Evolutionary conservation across 2,329 filamentous ascomycete genomes (phyloP), one percentile per base, ranked within the genome.

Genomic region (Podosphaera xanthii): DNA sequence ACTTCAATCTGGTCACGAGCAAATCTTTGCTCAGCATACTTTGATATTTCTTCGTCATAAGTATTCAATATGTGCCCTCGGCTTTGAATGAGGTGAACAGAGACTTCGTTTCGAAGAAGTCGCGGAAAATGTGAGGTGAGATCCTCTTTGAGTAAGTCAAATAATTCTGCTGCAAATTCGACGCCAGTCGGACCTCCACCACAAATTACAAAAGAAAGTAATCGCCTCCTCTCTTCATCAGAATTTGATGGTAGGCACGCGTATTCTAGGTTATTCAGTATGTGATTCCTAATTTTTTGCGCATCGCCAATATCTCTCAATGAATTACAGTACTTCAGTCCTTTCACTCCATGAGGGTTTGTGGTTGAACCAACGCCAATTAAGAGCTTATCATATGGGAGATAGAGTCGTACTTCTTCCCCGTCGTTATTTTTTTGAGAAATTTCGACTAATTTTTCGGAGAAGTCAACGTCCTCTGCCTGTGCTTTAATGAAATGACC

Each of bases 361-460:
- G 90, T 94, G 22, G 85, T 82, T 30, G 90, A 96, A 40, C 91
- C 91, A 60, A 97, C 90, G 34, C 84, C 90, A 66, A 98, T 77
- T 35, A 98, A 85, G 54, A 98, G 77, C 73, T 98, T 98, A 70
- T 98, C 94, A 69, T 98, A 98, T 0, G 92, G 92, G 1, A 98
- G 78, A 69, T 98, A 98, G 73, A 97, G 98, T 48, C 81, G 77
- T 59, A 81, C 76, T 66, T 85, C 81, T n/a, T 86, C 75, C 3
- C 92, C 92, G 61, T 76, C 71, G 2, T 79, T 71, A 64, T 89
- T 85, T 2, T 76, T 69, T 64, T 94, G 86, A 0, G 85, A 83
- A 1, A 95, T 79, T 70, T 98, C 92, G 5, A 98, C 82, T 59
- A 98, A 74, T 69, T 94, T 94, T 67, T 90, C 79, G 0, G 86